Evolutionary conservation across 2,329 filamentous ascomycete species (phyloP).

Genomic region (Pseudogymnoascus sp.): DNA sequence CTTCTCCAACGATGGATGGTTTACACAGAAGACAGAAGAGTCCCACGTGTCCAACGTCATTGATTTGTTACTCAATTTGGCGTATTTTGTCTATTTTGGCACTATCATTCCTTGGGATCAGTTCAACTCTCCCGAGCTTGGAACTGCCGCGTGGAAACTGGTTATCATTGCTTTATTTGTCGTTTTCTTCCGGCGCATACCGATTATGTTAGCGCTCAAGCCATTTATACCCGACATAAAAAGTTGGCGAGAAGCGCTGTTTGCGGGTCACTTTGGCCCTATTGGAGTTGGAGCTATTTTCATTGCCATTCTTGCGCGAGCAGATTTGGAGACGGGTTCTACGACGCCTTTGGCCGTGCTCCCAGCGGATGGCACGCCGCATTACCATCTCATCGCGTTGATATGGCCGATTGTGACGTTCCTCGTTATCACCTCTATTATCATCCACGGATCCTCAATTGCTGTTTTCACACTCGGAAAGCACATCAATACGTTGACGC

Average conservation of each 20-base stretch:
- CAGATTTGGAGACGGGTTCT: slow-evolving; percentile 68
- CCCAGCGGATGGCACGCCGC: slow-evolving; percentile 41
- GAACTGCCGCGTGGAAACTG: slow-evolving; percentile 77
- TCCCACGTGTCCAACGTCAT: slow-evolving; percentile 99
- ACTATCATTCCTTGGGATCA: slow-evolving; percentile 95
- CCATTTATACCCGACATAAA: slow-evolving; percentile 94
- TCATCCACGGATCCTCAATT: slow-evolving; percentile 95
- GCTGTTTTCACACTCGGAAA: slow-evolving; percentile 97
- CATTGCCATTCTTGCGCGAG: slow-evolving; percentile 81
- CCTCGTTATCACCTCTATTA: slow-evolving; percentile 84
- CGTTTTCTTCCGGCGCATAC: slow-evolving; percentile 90
- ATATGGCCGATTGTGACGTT: slow-evolving; percentile 97
- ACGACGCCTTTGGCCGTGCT: slow-evolving; percentile 64
- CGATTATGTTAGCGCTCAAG: slow-evolving; percentile 85
- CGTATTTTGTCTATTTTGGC: slow-evolving; percentile 96
- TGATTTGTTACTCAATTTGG: slow-evolving; percentile 89
- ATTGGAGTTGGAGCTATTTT: slow-evolving; percentile 97
- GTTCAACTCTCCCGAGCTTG: slow-evolving; percentile 68
- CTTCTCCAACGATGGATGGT: slow-evolving; percentile 99
- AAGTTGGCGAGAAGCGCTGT: slow-evolving; percentile 93
- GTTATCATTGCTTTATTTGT: slow-evolving; percentile 92
- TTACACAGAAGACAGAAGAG: slow-evolving; percentile 95
- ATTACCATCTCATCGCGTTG: slow-evolving; percentile 66
- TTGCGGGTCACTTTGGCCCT: slow-evolving; percentile 94
- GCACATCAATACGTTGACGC: slow-evolving; percentile 89